Conservation (phyloP, 108 stramenopile genomes). For the Skeletonema potamos region DNA sequence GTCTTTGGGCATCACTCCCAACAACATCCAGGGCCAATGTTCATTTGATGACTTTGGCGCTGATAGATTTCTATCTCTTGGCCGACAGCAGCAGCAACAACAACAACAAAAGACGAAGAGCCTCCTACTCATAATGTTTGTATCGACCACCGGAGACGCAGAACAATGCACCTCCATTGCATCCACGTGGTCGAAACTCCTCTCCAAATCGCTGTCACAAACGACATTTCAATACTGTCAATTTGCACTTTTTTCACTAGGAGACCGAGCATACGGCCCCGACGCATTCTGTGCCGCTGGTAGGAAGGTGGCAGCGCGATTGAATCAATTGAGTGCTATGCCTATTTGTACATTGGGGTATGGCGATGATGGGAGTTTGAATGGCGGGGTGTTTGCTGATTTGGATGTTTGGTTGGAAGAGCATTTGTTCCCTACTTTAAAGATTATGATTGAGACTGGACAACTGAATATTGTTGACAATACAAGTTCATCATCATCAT, state of each 20-base stretch:
- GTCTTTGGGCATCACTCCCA: background rate
- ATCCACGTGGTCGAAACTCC: slow-evolving; percentile 59
- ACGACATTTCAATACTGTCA: slow-evolving; percentile 34
- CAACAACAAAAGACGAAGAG: background rate
- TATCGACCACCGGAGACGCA: slow-evolving; percentile 85
- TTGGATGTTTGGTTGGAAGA: slow-evolving; percentile 76
- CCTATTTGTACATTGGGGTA: slow-evolving; percentile 70
- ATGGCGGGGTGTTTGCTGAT: slow-evolving; percentile 82
- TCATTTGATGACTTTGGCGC: slow-evolving; percentile 62
- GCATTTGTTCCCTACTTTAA: slow-evolving; percentile 32
- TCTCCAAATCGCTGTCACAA: slow-evolving; percentile 60
- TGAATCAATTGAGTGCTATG: slow-evolving; percentile 71
- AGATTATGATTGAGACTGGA: background rate
- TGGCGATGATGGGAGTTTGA: slow-evolving; percentile 82
- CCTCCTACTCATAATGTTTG: slow-evolving; percentile 59
- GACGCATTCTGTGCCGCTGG: slow-evolving; percentile 83
- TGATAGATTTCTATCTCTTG: slow-evolving; percentile 20
- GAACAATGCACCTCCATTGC: slow-evolving; percentile 76
- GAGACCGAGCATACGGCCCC: slow-evolving; percentile 86
- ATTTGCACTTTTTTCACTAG: slow-evolving; percentile 80
- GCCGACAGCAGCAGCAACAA: background rate
- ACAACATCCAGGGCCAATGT: slow-evolving; percentile 41
- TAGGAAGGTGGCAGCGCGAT: slow-evolving; percentile 75
- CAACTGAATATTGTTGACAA: background rate
- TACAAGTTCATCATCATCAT: background rate